These are phyloP conservation scores for Nothophoma quercina DNA, from an alignment of 2,329 filamentous ascomycete species.

Conservation along the genomic window DNA sequence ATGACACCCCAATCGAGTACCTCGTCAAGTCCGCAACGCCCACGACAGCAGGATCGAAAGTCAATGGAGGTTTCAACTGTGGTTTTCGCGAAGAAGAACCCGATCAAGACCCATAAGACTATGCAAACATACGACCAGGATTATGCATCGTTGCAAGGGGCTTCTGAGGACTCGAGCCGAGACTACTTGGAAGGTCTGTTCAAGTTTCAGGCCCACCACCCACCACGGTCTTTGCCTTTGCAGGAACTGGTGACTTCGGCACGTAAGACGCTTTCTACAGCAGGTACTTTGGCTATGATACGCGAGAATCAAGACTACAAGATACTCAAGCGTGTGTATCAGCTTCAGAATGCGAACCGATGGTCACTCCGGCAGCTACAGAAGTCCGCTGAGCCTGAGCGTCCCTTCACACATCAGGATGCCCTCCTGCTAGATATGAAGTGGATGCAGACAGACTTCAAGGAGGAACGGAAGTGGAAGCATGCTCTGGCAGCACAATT, in stretches of 20 bases:
- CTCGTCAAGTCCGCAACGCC: slow-evolving; percentile 37
- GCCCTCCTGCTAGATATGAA: slow-evolving; percentile 89
- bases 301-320: slow-evolving; percentile 88
- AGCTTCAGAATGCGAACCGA: slow-evolving; percentile 87
- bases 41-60: slow-evolving; percentile 50
- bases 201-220: slow-evolving; percentile 63
- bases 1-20: slow-evolving; percentile 47
- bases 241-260: slow-evolving; percentile 80
- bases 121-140: slow-evolving; percentile 48
- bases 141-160: slow-evolving; percentile 55
- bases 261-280: slow-evolving; percentile 87
- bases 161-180: slow-evolving; percentile 55
- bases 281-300: slow-evolving; percentile 82
- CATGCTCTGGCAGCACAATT: slow-evolving; percentile 79
- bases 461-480: slow-evolving; percentile 95
- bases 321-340: slow-evolving; percentile 85
- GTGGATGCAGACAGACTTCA: slow-evolving; percentile 97
- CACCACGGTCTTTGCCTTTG: slow-evolving; percentile 61
- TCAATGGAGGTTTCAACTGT: slow-evolving; percentile 74
- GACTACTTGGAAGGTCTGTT: slow-evolving; percentile 72
- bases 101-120: slow-evolving; percentile 35
- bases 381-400: slow-evolving; percentile 79
- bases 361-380: slow-evolving; percentile 93
- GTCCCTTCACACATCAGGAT: slow-evolving; percentile 83
- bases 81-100: slow-evolving; percentile 73